Evolutionary conservation across 208 protist species (phyloP), one percentile per base, ranked within the genome.

Genomic region (Leishmania lainsoni): DNA sequence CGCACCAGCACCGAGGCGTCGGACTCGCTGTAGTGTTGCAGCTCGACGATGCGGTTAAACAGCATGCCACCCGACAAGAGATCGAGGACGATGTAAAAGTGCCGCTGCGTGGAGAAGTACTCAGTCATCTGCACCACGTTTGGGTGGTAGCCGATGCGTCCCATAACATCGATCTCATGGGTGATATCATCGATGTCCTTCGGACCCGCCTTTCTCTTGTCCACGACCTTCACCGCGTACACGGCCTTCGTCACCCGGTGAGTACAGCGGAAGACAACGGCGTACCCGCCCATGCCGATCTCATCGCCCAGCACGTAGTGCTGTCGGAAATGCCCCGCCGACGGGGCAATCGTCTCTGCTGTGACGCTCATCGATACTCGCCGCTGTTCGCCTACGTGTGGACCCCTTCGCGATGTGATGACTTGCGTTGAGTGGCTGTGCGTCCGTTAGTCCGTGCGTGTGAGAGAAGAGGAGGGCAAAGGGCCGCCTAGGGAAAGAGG

Each of bases 61-160:
- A 99, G 91, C 95, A 99, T 99, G 5, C 99, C 98, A 26, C 98
- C 98, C 76, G 98, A 94, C 20, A 99, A 92, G 61, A 99, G 92
- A 89, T 99, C 99, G 69, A 99, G 96, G 17, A 99, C 94, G 83
- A 99, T 98, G 74, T 95, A 94, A 17, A 96, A 83, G 68, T 97
- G 93, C 10, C 87, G 90, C 54, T 83, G 83, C 16, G 89, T 93
- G 74, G 98, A 90, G 48, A 98, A 94, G 39, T 98, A 99, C 83
- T 99, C 95, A 85, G 99, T 99, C 72, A 99, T 89, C 80, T 90
- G 91, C 76, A 94, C 90, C 39, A 95, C 89, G 81, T 95, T 78
- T 0, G 89, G 89, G 83, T 95, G 91, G 81, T 93, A 89, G 65
- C 92, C 91, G 58, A 97, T 87, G 54, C 66, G 26, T 22, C 87